These are phyloP conservation scores for Daldinia decipiens DNA, from an alignment of 495 filamentous ascomycete species.

Conservation along the genomic window DNA sequence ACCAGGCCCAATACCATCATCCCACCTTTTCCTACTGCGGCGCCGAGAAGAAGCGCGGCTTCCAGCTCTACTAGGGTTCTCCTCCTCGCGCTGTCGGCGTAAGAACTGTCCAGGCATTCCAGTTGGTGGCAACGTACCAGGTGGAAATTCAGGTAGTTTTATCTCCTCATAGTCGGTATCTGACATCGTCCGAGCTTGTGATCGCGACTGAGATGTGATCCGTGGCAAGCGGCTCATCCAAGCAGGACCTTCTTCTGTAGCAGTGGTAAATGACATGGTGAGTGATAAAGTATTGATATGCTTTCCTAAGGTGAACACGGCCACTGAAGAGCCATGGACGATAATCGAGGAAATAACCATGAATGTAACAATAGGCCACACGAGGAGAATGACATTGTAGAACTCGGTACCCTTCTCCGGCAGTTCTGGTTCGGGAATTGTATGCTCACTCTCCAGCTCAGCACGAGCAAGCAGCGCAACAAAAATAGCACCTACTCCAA, in stretches of 20 bases:
- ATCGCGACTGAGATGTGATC: slow-evolving; percentile 86
- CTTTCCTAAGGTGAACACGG: slow-evolving; percentile 97
- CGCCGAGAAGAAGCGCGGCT: slow-evolving; percentile 70
- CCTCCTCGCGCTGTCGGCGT: slow-evolving; percentile 82
- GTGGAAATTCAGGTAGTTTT: slow-evolving; percentile 71
- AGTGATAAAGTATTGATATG: slow-evolving; percentile 97
- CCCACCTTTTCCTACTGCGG: slow-evolving; percentile 74
- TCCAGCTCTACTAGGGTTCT: slow-evolving; percentile 61
- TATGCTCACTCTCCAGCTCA: slow-evolving; percentile 78
- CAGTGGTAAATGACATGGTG: slow-evolving; percentile 93
- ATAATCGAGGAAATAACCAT: slow-evolving; percentile 94
- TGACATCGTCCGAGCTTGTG: slow-evolving; percentile 78
- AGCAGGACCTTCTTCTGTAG: slow-evolving; percentile 85
- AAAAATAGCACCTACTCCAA: slow-evolving; percentile 97
- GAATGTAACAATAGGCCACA: slow-evolving; percentile 97
- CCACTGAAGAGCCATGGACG: slow-evolving; percentile 96
- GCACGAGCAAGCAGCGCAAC: slow-evolving; percentile 91
- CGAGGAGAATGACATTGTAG: slow-evolving; percentile 77
- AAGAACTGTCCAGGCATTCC: slow-evolving; percentile 82
- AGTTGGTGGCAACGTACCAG: slow-evolving; percentile 81
- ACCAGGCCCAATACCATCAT: slow-evolving; percentile 78
- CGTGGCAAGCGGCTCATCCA: slow-evolving; percentile 97
- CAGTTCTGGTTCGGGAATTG: slow-evolving; percentile 73
- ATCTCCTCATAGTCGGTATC: slow-evolving; percentile 64
- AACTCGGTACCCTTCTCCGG: slow-evolving; percentile 63